Evolutionary conservation across 2,329 filamentous ascomycete species (phyloP).

Genomic region (Phialophora chinensis): DNA sequence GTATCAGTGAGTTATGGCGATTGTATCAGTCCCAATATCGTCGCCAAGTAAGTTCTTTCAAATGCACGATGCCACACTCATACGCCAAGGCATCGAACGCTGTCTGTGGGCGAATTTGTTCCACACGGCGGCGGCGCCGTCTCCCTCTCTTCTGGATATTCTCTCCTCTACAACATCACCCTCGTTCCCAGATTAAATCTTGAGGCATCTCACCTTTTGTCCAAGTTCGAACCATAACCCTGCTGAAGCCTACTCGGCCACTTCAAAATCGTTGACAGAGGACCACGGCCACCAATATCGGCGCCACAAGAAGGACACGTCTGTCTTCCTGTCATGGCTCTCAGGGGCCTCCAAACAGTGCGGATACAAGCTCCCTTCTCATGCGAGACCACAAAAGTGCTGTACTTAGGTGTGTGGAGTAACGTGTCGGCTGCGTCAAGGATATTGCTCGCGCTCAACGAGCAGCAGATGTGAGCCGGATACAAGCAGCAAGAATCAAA

Average conservation of each 20-base stretch:
- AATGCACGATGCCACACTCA: not conserved
- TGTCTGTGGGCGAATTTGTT: not conserved
- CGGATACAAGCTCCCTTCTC: too few species aligned
- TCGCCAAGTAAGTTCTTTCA: not conserved
- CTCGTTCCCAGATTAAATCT: not conserved
- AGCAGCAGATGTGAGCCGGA: too few species aligned
- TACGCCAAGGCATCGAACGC: not conserved
- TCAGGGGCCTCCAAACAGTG: not conserved
- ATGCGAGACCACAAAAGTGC: too few species aligned
- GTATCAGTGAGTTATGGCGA: not conserved
- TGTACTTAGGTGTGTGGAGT: too few species aligned
- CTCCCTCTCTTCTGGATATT: not conserved
- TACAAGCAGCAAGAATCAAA: too few species aligned
- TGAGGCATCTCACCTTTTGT: not conserved
- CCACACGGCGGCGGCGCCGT: too few species aligned
- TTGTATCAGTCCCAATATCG: not conserved
- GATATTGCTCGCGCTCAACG: too few species aligned
- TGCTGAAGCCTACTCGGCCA: not conserved
- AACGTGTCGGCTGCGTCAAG: too few species aligned
- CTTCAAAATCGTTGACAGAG: not conserved
- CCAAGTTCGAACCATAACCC: not conserved
- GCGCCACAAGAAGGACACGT: not conserved
- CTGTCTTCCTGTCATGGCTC: not conserved
- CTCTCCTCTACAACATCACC: not conserved
- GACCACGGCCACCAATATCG: not conserved